Percentiles rank a stretch among this genome's conserved stretches.
phyloP scores from a whole-genome alignment of 352 stramenopile genomes.

The Globisporangium acanthophoron region DNA sequence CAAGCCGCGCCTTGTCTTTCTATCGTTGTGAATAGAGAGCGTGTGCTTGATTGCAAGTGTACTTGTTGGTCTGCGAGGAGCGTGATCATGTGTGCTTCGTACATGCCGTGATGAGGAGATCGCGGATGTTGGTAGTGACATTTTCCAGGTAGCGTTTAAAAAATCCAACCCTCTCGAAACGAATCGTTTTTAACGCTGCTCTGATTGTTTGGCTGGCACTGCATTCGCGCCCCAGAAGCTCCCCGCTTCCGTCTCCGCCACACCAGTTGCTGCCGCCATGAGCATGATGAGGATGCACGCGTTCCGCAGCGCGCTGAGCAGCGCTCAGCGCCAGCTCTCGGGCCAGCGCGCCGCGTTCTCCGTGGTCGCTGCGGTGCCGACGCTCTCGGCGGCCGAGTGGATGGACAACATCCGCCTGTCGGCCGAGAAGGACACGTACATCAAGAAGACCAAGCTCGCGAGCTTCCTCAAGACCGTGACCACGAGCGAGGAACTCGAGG shows the following conservation, averaged over 20 bases:
- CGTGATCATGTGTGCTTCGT: background rate
- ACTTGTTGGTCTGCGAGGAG: too few relatives aligned
- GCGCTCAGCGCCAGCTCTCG: conserved; percentile 41
- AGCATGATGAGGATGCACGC: conserved; percentile 47
- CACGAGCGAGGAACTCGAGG: conserved; percentile 73
- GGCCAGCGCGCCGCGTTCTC: conserved; percentile 32
- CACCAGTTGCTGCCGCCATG: background rate
- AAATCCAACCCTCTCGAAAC: too few relatives aligned
- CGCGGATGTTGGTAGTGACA: background rate
- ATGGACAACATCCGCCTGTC: conserved; percentile 76
- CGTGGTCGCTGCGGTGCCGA: conserved; percentile 22
- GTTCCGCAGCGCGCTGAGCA: conserved; percentile 59
- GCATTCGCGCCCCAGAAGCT: background rate
- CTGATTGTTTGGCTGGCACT: background rate
- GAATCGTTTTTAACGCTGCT: too few relatives aligned
- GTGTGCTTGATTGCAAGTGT: too few relatives aligned
- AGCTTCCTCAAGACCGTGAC: conserved; percentile 82
- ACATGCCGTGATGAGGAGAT: background rate
- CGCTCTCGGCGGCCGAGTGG: conserved; percentile 64
- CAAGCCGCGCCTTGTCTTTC: too few relatives aligned
- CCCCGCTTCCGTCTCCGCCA: background rate
- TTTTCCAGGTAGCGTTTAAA: background rate
- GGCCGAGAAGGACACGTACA: conserved; percentile 67
- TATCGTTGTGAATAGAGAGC: too few relatives aligned
- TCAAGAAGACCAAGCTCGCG: conserved; percentile 81